Base-by-base conservation (phyloP, 2,329 filamentous ascomycete genomes). In the Fusarium lateritium region DNA sequence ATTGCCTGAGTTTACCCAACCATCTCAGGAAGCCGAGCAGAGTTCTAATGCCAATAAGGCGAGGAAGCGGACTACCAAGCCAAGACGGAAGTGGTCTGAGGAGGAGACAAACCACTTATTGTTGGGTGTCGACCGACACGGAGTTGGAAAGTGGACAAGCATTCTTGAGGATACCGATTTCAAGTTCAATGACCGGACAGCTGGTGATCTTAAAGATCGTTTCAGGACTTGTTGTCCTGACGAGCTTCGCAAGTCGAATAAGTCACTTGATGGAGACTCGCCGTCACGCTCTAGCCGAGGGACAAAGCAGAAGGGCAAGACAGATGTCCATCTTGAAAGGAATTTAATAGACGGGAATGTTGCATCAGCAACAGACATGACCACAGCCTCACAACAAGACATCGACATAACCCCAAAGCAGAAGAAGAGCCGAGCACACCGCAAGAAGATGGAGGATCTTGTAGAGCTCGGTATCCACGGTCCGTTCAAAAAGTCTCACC, bases 211-310 rank as follows among this genome's bases (percentile, higher is more conserved):
- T 51, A 91, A 91, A 75, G 89, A 91, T 75, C 83, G 89, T 14
- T 91, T 91, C 73, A 83, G 89, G 50, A 91, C 89, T 5, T 91
- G 88, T 73, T 91, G 88, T 65, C 89, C 89, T 0, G 83, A 84
- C 34, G 89, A 91, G 75, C 81, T 91, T 38, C 84, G 86, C 47
- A 79, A 79, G 24, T 82, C 80, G 13, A 81, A 77, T 64, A 78
- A 77, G 52, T 53, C 72, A 33, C 49, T 62, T 34, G 52, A 75
- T 61, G 39, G 72, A 70, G 62, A 75, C 64, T 70, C 67, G 19
- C 70, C 73, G 22, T 39, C 73, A 15, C 45, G 56, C 21, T 43
- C 69, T 36, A 46, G 65, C n/a, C 71, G 64, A 40, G 76, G 78
- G 47, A 61, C 76, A 22, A 79, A 75, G 47, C 75, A 76, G 15